Evolutionary conservation across 83 land plant genomes (phyloP), one percentile per base, ranked within the genome.

Genomic region (Picea abies): DNA sequence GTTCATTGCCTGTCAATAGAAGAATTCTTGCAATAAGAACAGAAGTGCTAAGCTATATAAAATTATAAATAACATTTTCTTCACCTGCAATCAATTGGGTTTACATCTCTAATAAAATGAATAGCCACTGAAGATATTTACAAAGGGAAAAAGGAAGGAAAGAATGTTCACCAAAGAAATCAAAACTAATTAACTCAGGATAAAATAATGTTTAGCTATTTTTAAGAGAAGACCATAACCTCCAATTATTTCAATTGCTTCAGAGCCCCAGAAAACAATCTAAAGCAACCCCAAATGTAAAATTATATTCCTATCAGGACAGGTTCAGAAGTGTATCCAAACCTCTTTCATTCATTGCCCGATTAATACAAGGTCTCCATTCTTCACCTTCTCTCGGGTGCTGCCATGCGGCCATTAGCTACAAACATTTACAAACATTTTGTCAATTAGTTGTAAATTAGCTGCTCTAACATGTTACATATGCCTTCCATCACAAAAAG

Each of bases 341-440:
- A 93, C 94, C 98, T 90, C 83, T 17, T 39, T 78, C 82, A 25
- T 88, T 63, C 4, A 73, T 63, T 15, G 60, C 75, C 78, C 61
- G 82, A 5, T 84, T 81, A n/a, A 89, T 56, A 75, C 94, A 94
- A 78, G 99, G 96, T 81, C 76, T 88, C 93, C 94, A 96, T 62
- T 66, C 77, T 76, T 84, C 88, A 79, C 86, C 92, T 56, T 72
- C 82, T 76, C 87, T 92, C 12, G 89, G 82, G 76, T 89, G 68
- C 62, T 83, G 90, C 99, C 97, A 96, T 20, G 86, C 93, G 25
- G 85, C 85, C 83, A 84, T 79, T 71, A 93, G 82, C 97, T 96
- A 91, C 85, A 90, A 62, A 72, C 44, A 79, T 41, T 62, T 79
- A 37, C 41, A 79, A 20, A 79, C 29, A 25, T 62, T 62, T 32